Evolutionary conservation across 106 monocot genomes (phyloP).

Genomic region (Platanthera guangdongensis): DNA sequence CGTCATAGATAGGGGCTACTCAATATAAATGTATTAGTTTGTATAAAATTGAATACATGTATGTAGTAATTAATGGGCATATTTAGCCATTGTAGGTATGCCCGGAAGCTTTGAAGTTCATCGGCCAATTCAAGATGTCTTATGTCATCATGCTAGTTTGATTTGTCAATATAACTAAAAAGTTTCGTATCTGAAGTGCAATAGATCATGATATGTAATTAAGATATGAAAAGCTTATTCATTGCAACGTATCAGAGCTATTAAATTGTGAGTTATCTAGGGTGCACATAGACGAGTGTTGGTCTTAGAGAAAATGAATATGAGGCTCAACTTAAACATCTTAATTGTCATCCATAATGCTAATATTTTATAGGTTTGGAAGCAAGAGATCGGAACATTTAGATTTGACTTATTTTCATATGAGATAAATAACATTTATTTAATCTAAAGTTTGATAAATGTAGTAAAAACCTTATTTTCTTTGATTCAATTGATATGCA

Average conservation of each 20-base stretch:
- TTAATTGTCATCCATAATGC: background rate
- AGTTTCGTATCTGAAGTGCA: too few relatives aligned
- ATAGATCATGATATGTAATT: too few relatives aligned
- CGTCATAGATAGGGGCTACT: background rate
- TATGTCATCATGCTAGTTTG: too few relatives aligned
- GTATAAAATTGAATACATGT: background rate
- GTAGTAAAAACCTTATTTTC: background rate
- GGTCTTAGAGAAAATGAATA: background rate
- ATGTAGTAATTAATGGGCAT: background rate
- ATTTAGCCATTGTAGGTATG: background rate
- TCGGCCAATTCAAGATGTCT: too few relatives aligned
- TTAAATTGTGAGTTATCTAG: too few relatives aligned
- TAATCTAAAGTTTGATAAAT: background rate
- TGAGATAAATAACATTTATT: background rate
- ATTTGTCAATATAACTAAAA: too few relatives aligned
- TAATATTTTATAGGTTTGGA: background rate
- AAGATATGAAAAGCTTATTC: too few relatives aligned
- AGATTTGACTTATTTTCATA: background rate
- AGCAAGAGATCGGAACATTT: background rate
- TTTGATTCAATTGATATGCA: background rate
- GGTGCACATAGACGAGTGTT: too few relatives aligned
- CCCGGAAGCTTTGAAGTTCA: background rate
- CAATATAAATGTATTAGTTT: background rate
- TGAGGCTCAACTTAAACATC: background rate
- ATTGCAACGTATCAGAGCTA: too few relatives aligned